These are phyloP conservation scores for Sherardia arvensis DNA, from an alignment of 257 asterid genomes.

Conservation along the genomic window DNA sequence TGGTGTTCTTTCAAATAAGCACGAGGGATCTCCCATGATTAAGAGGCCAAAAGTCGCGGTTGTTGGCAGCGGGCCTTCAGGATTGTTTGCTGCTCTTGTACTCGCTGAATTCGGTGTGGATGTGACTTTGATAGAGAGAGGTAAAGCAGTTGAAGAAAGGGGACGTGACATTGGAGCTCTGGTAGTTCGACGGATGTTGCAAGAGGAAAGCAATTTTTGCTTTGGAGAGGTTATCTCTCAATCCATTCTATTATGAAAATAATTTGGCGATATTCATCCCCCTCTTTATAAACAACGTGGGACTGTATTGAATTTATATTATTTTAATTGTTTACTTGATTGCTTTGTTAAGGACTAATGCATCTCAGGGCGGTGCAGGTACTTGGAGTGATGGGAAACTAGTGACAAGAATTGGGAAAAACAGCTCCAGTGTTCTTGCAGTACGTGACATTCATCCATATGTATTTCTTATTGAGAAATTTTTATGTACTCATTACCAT, in stretches of 20 bases:
- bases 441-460: slow-evolving; percentile 29
- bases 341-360: slow-evolving; percentile 63
- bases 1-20: slow-evolving; percentile 10
- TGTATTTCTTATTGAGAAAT: neutral
- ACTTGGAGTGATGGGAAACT: slow-evolving; percentile 99
- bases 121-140: slow-evolving; percentile 85
- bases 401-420: slow-evolving; percentile 93
- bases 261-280: neutral
- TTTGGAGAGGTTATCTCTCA: slow-evolving; percentile 89
- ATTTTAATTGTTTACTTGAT: slow-evolving; percentile 6
- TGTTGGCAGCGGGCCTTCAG: slow-evolving; percentile 95
- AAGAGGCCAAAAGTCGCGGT: slow-evolving; percentile 68
- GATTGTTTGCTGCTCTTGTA: slow-evolving; percentile 91
- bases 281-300: neutral
- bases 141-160: slow-evolving; percentile 88
- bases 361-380: slow-evolving; percentile 99
- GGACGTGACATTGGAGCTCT: slow-evolving; percentile 96
- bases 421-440: slow-evolving; percentile 56
- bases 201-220: slow-evolving; percentile 92
- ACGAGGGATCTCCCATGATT: slow-evolving; percentile 21
- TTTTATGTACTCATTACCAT: slow-evolving; percentile 7
- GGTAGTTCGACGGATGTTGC: slow-evolving; percentile 69
- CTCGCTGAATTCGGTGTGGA: slow-evolving; percentile 96
- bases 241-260: slow-evolving; percentile 19
- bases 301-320: neutral